Conservation (phyloP, 2,329 filamentous ascomycete species). For the Ascomycota sp. region DNA sequence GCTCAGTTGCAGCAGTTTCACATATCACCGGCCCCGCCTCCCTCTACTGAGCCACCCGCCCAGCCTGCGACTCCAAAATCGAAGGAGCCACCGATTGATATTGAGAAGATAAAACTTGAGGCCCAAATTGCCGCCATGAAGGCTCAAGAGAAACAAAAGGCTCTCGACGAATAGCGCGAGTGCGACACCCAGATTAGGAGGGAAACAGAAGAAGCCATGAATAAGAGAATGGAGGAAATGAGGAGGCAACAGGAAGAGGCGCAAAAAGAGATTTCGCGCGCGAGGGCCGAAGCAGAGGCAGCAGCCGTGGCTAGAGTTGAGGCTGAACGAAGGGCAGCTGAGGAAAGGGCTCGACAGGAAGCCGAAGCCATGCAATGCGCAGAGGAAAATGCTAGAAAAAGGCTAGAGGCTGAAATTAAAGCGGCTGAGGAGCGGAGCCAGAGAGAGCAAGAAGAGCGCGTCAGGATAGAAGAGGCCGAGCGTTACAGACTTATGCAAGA, state of each 20-base stretch:
- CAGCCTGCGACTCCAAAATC: constrained; percentile 13
- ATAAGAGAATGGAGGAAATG: constrained; percentile 19
- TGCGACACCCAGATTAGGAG: constrained; percentile 22
- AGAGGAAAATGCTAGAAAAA: constrained; percentile 16
- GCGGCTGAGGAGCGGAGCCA: constrained; percentile 22
- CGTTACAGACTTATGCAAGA: constrained; percentile 16
- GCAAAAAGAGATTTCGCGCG: constrained; percentile 25
- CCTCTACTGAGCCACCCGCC: constrained; percentile 18
- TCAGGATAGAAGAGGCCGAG: constrained; percentile 26
- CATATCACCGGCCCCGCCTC: constrained; percentile 15
- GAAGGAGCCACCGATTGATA: constrained; percentile 23
- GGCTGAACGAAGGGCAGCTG: constrained; percentile 21
- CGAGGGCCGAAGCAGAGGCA: constrained; percentile 23
- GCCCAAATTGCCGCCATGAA: constrained; percentile 34
- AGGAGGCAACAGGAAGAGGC: constrained; percentile 23
- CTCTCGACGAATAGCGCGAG: constrained; percentile 21
- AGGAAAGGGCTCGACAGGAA: constrained; percentile 19
- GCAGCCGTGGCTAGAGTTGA: constrained; percentile 23
- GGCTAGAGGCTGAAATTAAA: constrained; percentile 19
- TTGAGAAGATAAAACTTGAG: constrained; percentile 40
- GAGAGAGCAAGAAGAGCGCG: constrained; percentile 17
- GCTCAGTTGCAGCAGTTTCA: constrained; percentile 18
- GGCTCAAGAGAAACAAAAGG: constrained; percentile 22
- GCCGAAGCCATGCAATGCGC: constrained; percentile 15
- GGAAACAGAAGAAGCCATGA: constrained; percentile 24